Conservation (phyloP, 1,139 yeast genomes). For the Pichia sp. region DNA sequence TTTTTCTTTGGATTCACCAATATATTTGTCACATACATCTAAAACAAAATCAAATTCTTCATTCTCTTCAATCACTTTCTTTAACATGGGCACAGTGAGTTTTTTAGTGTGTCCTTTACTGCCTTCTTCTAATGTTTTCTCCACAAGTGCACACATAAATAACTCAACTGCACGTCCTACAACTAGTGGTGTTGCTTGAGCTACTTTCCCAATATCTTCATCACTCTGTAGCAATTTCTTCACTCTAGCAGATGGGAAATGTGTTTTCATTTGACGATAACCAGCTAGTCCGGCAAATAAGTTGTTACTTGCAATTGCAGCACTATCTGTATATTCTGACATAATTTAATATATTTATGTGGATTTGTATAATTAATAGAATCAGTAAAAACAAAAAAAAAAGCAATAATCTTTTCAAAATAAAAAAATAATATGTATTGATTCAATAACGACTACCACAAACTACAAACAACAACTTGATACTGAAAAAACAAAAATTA, state of each 20-base stretch:
- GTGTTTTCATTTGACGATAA: constrained; percentile 66
- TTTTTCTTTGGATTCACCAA: constrained; percentile 14
- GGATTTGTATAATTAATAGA: too few relatives aligned
- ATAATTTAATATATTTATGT: too few relatives aligned
- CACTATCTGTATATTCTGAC: too few relatives aligned
- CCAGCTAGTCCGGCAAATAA: constrained; percentile 11
- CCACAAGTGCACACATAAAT: constrained; percentile 84
- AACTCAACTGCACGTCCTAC: constrained; percentile 93
- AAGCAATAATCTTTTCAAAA: too few relatives aligned
- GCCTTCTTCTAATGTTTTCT: constrained; percentile 77
- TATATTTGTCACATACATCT: constrained; percentile 27
- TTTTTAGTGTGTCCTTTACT: constrained; percentile 70
- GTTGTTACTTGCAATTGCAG: not conserved
- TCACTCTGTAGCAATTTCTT: constrained; percentile 97
- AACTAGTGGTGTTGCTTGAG: constrained; percentile 96
- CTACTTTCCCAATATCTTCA: constrained; percentile 97
- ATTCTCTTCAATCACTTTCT: constrained; percentile 75
- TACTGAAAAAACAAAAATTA: too few relatives aligned
- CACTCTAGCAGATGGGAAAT: constrained; percentile 95
- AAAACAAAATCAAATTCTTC: constrained; percentile 80
- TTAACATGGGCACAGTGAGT: constrained; percentile 76
- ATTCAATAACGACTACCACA: too few relatives aligned
- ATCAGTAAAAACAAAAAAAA: too few relatives aligned
- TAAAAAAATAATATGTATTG: too few relatives aligned
- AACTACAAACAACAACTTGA: too few relatives aligned